Evolutionary conservation across 176 grass and related monocot genomes (phyloP).

Genomic region (Oropetium thomaeum): DNA sequence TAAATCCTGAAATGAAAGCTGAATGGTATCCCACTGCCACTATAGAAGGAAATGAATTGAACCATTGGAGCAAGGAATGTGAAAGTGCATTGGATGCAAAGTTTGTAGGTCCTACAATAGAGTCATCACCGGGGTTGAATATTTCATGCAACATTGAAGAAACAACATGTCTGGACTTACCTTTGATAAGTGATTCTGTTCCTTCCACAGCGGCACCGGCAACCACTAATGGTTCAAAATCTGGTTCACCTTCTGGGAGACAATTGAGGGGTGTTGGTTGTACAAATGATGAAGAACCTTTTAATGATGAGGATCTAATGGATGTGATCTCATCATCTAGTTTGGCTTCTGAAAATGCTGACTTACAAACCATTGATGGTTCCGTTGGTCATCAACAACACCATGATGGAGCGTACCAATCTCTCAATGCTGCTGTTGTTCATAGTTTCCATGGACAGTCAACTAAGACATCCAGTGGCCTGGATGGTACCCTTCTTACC

Average conservation of each 20-base stretch:
- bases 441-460: conserved; percentile 33
- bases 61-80: conserved; percentile 30
- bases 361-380: conserved; percentile 24
- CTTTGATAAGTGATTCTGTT: conserved; percentile 29
- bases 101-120: conserved; percentile 25
- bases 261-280: conserved; percentile 31
- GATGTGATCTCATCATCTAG: conserved; percentile 65
- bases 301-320: conserved; percentile 57
- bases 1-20: conserved; percentile 40
- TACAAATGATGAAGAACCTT: conserved; percentile 49
- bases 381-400: conserved; percentile 17
- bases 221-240: conserved; percentile 26
- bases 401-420: conserved; percentile 17
- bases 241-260: conserved; percentile 38
- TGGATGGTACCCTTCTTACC: conserved; percentile 54
- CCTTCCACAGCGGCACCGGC: conserved; percentile 18
- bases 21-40: conserved; percentile 20
- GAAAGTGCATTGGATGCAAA: conserved; percentile 9
- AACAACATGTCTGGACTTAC: conserved; percentile 19
- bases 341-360: conserved; percentile 41
- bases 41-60: conserved; percentile 32
- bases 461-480: conserved; percentile 22
- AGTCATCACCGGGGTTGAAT: conserved; percentile 15
- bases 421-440: conserved; percentile 11
- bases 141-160: conserved; percentile 33